Conservation (phyloP, 2,329 filamentous ascomycete species). For the Curvularia eragrostidis region DNA sequence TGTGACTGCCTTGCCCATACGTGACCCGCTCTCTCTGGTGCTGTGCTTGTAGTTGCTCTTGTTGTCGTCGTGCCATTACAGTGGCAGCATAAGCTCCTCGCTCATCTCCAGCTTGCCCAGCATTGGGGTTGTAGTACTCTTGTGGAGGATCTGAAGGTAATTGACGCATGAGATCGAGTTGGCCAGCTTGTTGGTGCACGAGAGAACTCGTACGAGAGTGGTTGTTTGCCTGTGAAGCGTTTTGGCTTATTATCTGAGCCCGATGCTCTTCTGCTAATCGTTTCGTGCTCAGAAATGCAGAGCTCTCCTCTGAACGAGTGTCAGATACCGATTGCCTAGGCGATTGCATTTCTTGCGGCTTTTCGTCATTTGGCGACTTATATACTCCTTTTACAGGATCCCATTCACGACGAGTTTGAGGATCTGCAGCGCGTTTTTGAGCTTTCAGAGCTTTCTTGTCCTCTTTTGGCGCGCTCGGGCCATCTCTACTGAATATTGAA, state of each 20-base stretch:
- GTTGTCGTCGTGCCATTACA: slow-evolving; percentile 22
- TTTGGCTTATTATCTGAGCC: slow-evolving; percentile 14
- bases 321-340: slow-evolving; percentile 15
- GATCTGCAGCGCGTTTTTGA: slow-evolving; percentile 30
- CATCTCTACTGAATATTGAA: slow-evolving; percentile 52
- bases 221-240: slow-evolving; percentile 12
- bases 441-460: slow-evolving; percentile 46
- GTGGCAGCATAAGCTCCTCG: slow-evolving; percentile 27
- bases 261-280: slow-evolving; percentile 33
- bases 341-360: slow-evolving; percentile 12
- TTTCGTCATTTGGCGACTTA: slow-evolving; percentile 18
- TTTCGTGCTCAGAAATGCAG: slow-evolving; percentile 33
- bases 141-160: slow-evolving; percentile 21
- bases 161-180: slow-evolving; percentile 21
- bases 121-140: slow-evolving; percentile 38
- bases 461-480: slow-evolving; percentile 45
- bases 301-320: slow-evolving; percentile 20
- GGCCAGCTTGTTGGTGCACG: slow-evolving; percentile 5
- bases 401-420: slow-evolving; percentile 21
- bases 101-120: slow-evolving; percentile 14
- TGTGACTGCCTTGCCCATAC: slow-evolving; percentile 2
- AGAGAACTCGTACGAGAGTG: slow-evolving; percentile 11
- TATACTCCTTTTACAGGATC: slow-evolving; percentile 26
- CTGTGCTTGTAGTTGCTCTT: slow-evolving; percentile 9
- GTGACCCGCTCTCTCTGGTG: slow-evolving; percentile 7